Evolutionary conservation across 2,329 filamentous ascomycete genomes (phyloP), one percentile per base, ranked within the genome.

Genomic region (Domatiomyces catenatus): DNA sequence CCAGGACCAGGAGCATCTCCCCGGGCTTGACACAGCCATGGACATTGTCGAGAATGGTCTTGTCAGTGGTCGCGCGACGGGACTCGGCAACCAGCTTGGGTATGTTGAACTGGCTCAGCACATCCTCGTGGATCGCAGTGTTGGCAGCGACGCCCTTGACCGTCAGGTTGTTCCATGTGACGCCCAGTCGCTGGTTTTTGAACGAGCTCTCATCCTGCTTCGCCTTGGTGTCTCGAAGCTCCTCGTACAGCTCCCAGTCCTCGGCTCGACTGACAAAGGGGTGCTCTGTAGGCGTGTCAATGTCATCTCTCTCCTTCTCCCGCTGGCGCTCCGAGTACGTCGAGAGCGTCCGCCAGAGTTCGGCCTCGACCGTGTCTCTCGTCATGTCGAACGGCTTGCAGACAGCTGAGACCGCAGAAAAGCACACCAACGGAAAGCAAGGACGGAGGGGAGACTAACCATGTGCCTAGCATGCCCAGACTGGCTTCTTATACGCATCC

Each of bases 1-100:
- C 83, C 0, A 86, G 69, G 0, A 86, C 81, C 0, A 85, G 67
- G 1, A 84, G 65, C 82, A 85, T 84, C 64, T 85, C 81, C 18
- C 81, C 83, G 0, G 82, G 81, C 62, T 81, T 80, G 48, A 86
- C 77, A 56, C 80, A 84, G 8, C 83, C 83, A 61, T 80, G 76
- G 51, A 75, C 77, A 58, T 77, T 72, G 49, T 83, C 74, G 19
- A 87, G 66, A 45, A 87, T 0, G 75, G 72, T 58, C 76, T 79
- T 44, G 47, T 12, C 42, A 42, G 42, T 47, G 36, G 46, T 51
- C 42, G 15, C 36, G 44, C 68, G 69, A 56, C 68, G 69, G 51
- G 67, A 68, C 56, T 80, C 78, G 57, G 69, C 73, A 56, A 75
- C 57, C n/a, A 72, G 66, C 36, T 74, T 69, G 24, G 71, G 68